These are phyloP conservation scores for Colletotrichum euphorbiae DNA, from an alignment of 2,329 filamentous ascomycete genomes.

Conservation along the genomic window DNA sequence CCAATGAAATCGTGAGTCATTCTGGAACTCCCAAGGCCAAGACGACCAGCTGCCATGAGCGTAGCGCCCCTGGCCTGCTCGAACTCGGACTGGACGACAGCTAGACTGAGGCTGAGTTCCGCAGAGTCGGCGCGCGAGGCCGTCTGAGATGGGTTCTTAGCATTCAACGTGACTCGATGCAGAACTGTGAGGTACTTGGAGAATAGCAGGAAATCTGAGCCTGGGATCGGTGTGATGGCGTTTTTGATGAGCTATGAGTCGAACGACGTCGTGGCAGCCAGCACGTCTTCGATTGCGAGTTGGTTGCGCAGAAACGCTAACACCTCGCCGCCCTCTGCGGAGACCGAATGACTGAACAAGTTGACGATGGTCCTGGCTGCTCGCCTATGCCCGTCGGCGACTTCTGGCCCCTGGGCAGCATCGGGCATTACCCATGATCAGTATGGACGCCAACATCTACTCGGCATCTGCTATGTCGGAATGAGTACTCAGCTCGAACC, in stretches of 20 bases:
- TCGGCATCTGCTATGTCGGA: conserved; percentile 45
- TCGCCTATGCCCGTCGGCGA: conserved; percentile 46
- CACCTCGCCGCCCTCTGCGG: conserved; percentile 40
- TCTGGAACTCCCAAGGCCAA: conserved; percentile 40
- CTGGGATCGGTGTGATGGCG: conserved; percentile 19
- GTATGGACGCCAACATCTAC: conserved; percentile 48
- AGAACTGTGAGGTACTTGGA: conserved; percentile 43
- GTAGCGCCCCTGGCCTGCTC: conserved; percentile 45
- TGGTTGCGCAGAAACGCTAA: conserved; percentile 48
- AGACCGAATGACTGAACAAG: conserved; percentile 41
- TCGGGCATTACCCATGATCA: conserved; percentile 45
- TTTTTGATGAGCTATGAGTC: conserved; percentile 41
- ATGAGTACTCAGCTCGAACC: conserved; percentile 41
- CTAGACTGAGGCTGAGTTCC: neutral
- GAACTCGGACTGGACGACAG: conserved; percentile 41
- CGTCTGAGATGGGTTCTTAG: conserved; percentile 27
- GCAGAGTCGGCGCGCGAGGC: neutral
- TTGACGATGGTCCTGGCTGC: conserved; percentile 47
- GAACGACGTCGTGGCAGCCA: conserved; percentile 47
- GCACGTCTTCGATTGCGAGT: conserved; percentile 45
- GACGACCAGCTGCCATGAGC: conserved; percentile 44
- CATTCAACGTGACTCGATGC: conserved; percentile 41
- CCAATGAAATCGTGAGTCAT: conserved; percentile 45
- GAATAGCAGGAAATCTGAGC: conserved; percentile 40
- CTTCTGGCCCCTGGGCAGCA: conserved; percentile 41